Conservation (phyloP, 352 stramenopile genomes). For the Pythium phragmiticola region DNA sequence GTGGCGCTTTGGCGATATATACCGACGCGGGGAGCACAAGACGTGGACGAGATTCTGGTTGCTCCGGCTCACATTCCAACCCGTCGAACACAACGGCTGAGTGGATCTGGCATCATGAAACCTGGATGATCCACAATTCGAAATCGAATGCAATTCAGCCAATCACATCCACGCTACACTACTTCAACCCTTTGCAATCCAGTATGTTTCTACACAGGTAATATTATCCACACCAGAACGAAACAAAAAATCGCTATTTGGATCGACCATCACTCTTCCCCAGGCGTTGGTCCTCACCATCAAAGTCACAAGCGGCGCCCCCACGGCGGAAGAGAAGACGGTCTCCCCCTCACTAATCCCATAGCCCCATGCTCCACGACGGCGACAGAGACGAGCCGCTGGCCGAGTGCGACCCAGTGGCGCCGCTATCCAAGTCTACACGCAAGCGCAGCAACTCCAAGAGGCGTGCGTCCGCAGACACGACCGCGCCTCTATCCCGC, state of each 20-base stretch:
- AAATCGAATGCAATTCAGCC: constrained; percentile 8
- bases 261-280: constrained; percentile 11
- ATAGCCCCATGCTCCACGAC: constrained; percentile 7
- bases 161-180: background rate
- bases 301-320: background rate
- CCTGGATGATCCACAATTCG: background rate
- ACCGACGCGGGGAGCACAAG: no score
- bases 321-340: background rate
- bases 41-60: no score
- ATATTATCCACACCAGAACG: background rate
- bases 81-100: no score
- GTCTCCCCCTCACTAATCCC: background rate
- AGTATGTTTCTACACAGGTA: background rate
- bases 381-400: background rate
- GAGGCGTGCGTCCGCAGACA: constrained; percentile 6
- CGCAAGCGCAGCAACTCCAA: constrained; percentile 18
- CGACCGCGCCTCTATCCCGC: background rate
- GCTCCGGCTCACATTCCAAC: no score
- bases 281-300: constrained; percentile 2
- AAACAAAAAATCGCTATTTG: constrained; percentile 6
- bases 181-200: background rate
- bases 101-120: no score
- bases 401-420: background rate
- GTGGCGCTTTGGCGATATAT: no score
- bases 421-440: constrained; percentile 9